Percentiles rank a stretch among this genome's conserved stretches.
phyloP scores from a whole-genome alignment of 225 moss, liverwort and hornwort genomes.

The Anthoceros angustus region DNA sequence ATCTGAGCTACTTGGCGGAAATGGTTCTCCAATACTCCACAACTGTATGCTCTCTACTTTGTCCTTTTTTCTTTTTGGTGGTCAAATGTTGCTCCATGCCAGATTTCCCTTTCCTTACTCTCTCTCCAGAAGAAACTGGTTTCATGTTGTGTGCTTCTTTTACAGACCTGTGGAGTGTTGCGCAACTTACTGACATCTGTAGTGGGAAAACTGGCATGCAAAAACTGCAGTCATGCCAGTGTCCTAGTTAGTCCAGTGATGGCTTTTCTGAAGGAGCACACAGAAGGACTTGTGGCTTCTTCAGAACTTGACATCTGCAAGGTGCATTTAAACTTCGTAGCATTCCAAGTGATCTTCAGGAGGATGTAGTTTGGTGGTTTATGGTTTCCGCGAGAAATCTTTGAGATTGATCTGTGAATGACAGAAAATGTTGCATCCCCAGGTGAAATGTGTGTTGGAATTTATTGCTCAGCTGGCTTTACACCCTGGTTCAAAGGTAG shows the following conservation, averaged over 20 bases:
- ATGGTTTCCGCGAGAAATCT: no score
- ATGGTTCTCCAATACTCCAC: slow-evolving; percentile 48
- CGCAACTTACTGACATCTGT: slow-evolving; percentile 60
- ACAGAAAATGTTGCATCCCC: slow-evolving; percentile 14
- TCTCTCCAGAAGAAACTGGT: neutral
- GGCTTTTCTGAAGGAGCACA: slow-evolving; percentile 51
- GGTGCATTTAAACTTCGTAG: slow-evolving; percentile 17
- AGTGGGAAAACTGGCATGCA: slow-evolving; percentile 59
- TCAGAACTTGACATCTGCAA: slow-evolving; percentile 40
- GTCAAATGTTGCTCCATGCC: neutral
- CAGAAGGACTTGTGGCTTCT: slow-evolving; percentile 21
- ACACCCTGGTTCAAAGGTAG: slow-evolving; percentile 85
- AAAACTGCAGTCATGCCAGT: slow-evolving; percentile 68
- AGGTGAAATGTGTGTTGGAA: slow-evolving; percentile 53
- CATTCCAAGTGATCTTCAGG: neutral
- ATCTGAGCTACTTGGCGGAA: slow-evolving; percentile 69
- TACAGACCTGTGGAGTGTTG: slow-evolving; percentile 62
- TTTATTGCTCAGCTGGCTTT: slow-evolving; percentile 53
- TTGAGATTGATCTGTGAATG: no score
- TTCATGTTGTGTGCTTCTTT: slow-evolving; percentile 5
- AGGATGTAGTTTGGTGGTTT: neutral
- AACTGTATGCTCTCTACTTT: slow-evolving; percentile 35
- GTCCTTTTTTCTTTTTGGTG: neutral
- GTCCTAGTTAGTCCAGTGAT: slow-evolving; percentile 57
- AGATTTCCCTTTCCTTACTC: neutral